phyloP scores from a whole-genome alignment of 2,329 filamentous ascomycete species.

The Neophaeococcomyces aloes region DNA sequence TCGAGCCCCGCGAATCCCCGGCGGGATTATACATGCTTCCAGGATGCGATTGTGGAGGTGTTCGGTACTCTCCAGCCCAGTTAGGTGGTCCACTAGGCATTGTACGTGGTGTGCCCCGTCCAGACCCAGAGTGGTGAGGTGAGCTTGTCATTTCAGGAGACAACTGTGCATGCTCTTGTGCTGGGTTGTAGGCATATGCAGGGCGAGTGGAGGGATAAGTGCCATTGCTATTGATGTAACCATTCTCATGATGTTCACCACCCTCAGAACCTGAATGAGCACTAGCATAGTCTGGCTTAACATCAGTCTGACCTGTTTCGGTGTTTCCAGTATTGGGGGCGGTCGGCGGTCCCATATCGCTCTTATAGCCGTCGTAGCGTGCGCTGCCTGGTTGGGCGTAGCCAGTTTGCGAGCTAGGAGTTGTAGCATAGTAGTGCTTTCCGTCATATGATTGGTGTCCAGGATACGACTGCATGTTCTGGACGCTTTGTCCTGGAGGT shows the following conservation, averaged over 20 bases:
- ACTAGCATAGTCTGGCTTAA: slow-evolving; percentile 55
- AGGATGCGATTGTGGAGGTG: slow-evolving; percentile 61
- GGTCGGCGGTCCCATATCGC: slow-evolving; percentile 77
- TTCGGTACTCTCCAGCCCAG: slow-evolving; percentile 63
- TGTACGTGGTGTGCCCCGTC: slow-evolving; percentile 75
- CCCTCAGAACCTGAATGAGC: slow-evolving; percentile 50
- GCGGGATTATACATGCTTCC: slow-evolving; percentile 86
- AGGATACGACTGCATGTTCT: slow-evolving; percentile 70
- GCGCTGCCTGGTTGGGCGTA: slow-evolving; percentile 57
- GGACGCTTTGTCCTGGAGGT: slow-evolving; percentile 65
- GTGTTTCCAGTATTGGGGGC: slow-evolving; percentile 45
- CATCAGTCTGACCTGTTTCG: slow-evolving; percentile 47
- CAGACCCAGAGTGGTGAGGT: slow-evolving; percentile 70
- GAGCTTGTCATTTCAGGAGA: slow-evolving; percentile 76
- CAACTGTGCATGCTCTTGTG: slow-evolving; percentile 64
- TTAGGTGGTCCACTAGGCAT: slow-evolving; percentile 60
- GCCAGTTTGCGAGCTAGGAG: slow-evolving; percentile 55
- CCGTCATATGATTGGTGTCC: slow-evolving; percentile 64
- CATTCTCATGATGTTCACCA: slow-evolving; percentile 58
- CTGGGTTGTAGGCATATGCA: slow-evolving; percentile 65
- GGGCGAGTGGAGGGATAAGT: slow-evolving; percentile 61
- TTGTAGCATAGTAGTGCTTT: slow-evolving; percentile 61
- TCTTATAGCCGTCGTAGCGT: slow-evolving; percentile 58
- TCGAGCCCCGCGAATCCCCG: slow-evolving; percentile 64
- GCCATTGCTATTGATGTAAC: slow-evolving; percentile 76